Evolutionary conservation across 495 filamentous ascomycete species (phyloP), one percentile per base, ranked within the genome.

Genomic region (Xylaria telfairii): DNA sequence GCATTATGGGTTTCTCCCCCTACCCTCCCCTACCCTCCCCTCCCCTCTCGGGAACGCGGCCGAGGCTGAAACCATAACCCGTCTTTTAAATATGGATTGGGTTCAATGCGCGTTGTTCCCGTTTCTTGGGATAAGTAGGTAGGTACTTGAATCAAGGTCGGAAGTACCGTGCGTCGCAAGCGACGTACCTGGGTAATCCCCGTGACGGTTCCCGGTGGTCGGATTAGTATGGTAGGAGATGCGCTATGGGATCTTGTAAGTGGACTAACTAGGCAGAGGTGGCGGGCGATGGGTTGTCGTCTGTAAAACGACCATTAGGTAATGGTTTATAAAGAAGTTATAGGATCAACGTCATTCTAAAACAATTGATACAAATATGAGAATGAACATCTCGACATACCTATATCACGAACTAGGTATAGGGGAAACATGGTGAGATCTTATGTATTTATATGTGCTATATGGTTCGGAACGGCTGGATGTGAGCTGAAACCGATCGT

Each of bases 211-310:
- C 3, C 26, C 26, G 51, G 7, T 5, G 5, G n/a, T n/a, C n/a
- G n/a, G n/a, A n/a, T n/a, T n/a, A n/a, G n/a, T n/a, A n/a, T n/a
- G 9, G 44, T 7, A 4, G 6, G 44, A 47, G 7, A n/a, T 6
- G 19, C 44, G 17, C 17, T 0, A 15, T 19, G 17, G 7, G 44
- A 47, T 47, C 19, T 47, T 15, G 41, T 42, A n/a, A n/a, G n/a
- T n/a, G n/a, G n/a, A n/a, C n/a, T 42, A 12, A 51, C 8, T 51
- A 59, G 75, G 73, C 9, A 51, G 47, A 26, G 47, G 47, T 15
- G 47, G 10, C 1, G 13, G 10, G 13, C 21, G 4, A 26, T 4
- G 10, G 6, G 21, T 13, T 13, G 10, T 51, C 10, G 21, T 26
- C 21, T 26, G 10, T 10, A 26, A 51, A 26, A 13, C 13, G 21